Conservation (phyloP, 148 eudicot species). For the Fallopia convolvulus region DNA sequence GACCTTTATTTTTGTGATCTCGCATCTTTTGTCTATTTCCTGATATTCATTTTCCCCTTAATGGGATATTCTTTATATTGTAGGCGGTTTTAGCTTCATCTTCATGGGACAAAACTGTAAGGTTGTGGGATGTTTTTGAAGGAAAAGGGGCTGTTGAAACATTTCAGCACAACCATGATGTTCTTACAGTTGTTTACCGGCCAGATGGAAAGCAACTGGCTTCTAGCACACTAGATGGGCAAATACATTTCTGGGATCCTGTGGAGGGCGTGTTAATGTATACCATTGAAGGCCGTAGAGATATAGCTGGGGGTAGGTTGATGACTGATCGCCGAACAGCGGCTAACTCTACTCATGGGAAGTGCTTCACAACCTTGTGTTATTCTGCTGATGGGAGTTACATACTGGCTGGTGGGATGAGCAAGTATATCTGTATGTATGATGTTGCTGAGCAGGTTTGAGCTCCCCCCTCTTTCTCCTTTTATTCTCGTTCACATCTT, state of each 20-base stretch:
- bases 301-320: constrained; percentile 89
- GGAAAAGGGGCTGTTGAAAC: constrained; percentile 93
- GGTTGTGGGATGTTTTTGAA: constrained; percentile 92
- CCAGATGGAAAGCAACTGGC: constrained; percentile 99
- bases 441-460: constrained; percentile 97
- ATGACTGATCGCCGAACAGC: constrained; percentile 95
- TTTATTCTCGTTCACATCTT: background rate
- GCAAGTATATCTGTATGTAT: constrained; percentile 95
- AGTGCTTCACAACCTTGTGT: constrained; percentile 82
- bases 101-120: constrained; percentile 94
- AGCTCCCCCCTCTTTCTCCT: background rate
- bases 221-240: constrained; percentile 87
- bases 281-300: constrained; percentile 95
- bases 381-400: constrained; percentile 99
- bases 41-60: background rate
- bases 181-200: constrained; percentile 88
- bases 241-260: constrained; percentile 95
- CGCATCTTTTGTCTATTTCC: background rate
- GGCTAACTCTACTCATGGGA: constrained; percentile 80
- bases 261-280: constrained; percentile 68
- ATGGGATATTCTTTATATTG: constrained; percentile 5
- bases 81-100: constrained; percentile 91
- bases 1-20: background rate
- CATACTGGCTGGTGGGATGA: constrained; percentile 92
- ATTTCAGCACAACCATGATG: constrained; percentile 89